Base-by-base conservation (phyloP, 2,329 filamentous ascomycete genomes). In the Didymosphaeria variabile region DNA sequence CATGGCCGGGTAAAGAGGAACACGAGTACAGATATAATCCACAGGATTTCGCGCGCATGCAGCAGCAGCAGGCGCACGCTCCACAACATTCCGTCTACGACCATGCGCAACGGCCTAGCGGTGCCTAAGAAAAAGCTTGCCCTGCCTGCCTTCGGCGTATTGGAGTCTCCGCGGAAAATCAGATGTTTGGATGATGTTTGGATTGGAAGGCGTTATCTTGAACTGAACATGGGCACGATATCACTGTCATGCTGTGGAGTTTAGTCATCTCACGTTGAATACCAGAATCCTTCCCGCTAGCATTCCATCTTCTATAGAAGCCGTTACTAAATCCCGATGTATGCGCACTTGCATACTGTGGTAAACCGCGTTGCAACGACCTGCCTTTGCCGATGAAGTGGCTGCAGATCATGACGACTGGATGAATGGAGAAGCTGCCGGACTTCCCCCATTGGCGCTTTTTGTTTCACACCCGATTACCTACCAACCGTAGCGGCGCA, bases 11-110 rank as follows among this genome's bases (percentile, higher is more conserved):
- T 23, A 55, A 36, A 19, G 55, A 62, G 44, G 62, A 61, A 46
- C 63, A 62, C 17, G 72, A 76, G 50, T 76, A 78, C 60, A 58
- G 54, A 8, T 78, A 78, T 54, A 78, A 78, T 46, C 75, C 75
- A 1, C 74, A 75, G 56, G 75, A 78, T 42, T 78, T 65, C 58
- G 74, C 65, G 8, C 64, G 67, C 40, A 60, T 60, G 49, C 63
- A 69, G n/a, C 59, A 55, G 19, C 55, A 57, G 13, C 64, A 61
- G 23, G 54, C 59, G 1, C 56, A 59, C 26, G 65, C 67, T 15
- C 70, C 70, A 10, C 63, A 65, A 47, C 71, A 70, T 46, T 59
- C 62, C 15, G 36, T 59, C 2, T 65, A 70, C 40, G 57, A 61
- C n/a, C 61, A 60, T 34, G 40, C 46, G 21, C 58, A 53, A 50